Evolutionary conservation across 1,139 yeast species (phyloP).

Genomic region (Yamadazyma taylorii): DNA sequence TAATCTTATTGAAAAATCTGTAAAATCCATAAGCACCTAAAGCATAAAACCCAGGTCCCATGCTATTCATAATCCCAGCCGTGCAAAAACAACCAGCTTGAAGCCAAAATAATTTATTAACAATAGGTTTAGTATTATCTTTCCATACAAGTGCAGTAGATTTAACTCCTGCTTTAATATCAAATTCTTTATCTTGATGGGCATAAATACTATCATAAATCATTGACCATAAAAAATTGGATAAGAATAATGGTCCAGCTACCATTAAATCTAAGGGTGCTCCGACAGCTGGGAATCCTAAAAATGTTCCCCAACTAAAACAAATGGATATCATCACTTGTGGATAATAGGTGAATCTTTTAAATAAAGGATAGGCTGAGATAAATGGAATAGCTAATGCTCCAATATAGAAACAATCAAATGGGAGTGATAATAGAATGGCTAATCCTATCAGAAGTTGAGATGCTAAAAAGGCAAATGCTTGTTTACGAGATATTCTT

Average conservation of each 20-base stretch:
- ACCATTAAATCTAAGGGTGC: conserved; percentile 76
- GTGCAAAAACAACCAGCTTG: conserved; percentile 64
- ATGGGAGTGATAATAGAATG: conserved; percentile 70
- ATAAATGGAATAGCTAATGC: conserved; percentile 80
- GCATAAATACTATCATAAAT: conserved; percentile 95
- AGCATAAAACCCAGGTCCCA: conserved; percentile 82
- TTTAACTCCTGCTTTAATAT: conserved; percentile 84
- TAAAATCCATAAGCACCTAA: conserved; percentile 69
- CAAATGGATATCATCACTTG: conserved; percentile 80
- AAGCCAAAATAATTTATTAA: conserved; percentile 59
- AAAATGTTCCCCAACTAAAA: conserved; percentile 91
- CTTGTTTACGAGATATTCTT: conserved; percentile 69
- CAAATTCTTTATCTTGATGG: conserved; percentile 92
- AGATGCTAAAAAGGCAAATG: conserved; percentile 69
- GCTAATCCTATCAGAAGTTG: conserved; percentile 79
- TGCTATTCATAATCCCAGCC: conserved; percentile 80
- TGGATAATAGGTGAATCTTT: conserved; percentile 92
- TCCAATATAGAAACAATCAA: conserved; percentile 80
- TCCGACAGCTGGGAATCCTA: conserved; percentile 92
- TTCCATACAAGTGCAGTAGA: conserved; percentile 97
- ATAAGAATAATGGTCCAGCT: conserved; percentile 73
- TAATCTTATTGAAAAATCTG: conserved; percentile 66
- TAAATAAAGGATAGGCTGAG: conserved; percentile 86
- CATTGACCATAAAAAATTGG: conserved; percentile 92
- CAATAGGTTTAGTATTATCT: conserved; percentile 65